A percentile compares a stretch with the other conserved stretches of the same genome.
These are phyloP conservation scores for Cyclocybe cylindracea DNA, from an alignment of 768 basidiomycete species.

Conservation along the genomic window DNA sequence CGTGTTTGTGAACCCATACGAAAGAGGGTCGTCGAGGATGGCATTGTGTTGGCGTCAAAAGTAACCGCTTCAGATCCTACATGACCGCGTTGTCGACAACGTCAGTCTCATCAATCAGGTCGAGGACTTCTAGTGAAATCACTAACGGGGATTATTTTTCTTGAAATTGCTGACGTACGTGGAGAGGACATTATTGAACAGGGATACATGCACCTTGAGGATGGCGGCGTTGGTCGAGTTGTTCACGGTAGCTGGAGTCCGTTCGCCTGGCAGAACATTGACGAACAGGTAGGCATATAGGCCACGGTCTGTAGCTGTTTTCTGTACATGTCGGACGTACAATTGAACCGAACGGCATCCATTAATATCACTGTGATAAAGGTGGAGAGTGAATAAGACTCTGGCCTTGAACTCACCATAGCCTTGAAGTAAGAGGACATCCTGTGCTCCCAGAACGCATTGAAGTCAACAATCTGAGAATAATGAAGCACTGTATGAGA, in stretches of 20 bases:
- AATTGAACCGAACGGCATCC: background rate
- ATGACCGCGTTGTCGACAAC: too few relatives aligned
- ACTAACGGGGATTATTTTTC: background rate
- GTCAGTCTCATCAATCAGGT: too few relatives aligned
- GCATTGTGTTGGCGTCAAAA: too few relatives aligned
- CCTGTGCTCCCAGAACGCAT: slow-evolving; percentile 50
- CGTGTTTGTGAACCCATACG: too few relatives aligned
- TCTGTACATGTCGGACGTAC: slow-evolving; percentile 8
- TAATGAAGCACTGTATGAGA: background rate
- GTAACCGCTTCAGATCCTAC: too few relatives aligned
- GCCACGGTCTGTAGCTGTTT: slow-evolving; percentile 39
- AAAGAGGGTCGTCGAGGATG: too few relatives aligned
- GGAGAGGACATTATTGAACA: slow-evolving; percentile 44
- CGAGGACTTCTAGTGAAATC: too few relatives aligned
- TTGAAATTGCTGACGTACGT: slow-evolving; percentile 36
- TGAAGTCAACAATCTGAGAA: slow-evolving; percentile 46
- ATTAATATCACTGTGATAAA: background rate
- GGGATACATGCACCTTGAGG: slow-evolving; percentile 37
- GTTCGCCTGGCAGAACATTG: slow-evolving; percentile 57
- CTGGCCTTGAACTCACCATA: slow-evolving; percentile 30
- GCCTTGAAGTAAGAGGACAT: slow-evolving; percentile 51
- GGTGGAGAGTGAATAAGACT: background rate
- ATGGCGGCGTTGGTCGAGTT: slow-evolving; percentile 34
- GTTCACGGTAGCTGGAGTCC: slow-evolving; percentile 40
- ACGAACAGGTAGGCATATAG: slow-evolving; percentile 49